Evolutionary conservation across 345 rosid species (phyloP), one percentile per base, ranked within the genome.

Genomic region (Tarenaya hassleriana): DNA sequence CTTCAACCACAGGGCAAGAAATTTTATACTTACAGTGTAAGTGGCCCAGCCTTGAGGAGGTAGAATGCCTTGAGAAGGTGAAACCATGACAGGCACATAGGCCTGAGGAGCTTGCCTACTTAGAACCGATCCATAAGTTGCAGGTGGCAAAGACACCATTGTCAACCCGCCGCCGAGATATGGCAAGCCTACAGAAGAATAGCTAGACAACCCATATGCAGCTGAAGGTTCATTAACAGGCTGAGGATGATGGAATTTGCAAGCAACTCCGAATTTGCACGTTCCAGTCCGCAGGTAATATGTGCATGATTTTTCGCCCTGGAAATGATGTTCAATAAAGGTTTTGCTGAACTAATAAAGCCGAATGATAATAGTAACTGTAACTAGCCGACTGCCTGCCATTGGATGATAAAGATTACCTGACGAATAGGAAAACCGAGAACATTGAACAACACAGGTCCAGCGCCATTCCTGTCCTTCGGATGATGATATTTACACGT

Each of bases 241-340:
- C 63, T 78, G 88, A 27, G 95, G 95, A 69, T 86, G 95, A 67
- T 86, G 82, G 60, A 86, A 86, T 75, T 78, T 86, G 79, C 95
- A 85, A 17, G 87, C 78, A 43, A 69, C 78, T 56, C 87, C 87
- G 57, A 79, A 85, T 70, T 80, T 86, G 56, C 95, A 86, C 0
- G 82, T 45, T 54, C 95, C 91, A 8, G 75, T 82, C 10, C 82
- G 72, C 77, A 83, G 67, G 74, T 83, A 86, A 63, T 69, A 80
- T 33, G 84, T 79, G 56, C 95, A 86, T 37, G 95, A 62, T 71
- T 83, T 86, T 68, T 78, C 86, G 55, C 80, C 84, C 95, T 86
- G 68, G 41, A 53, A 21, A 48, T 18, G 27, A 41, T 27, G 50
- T 37, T 17, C 50, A 54, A 39, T 61, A 17, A 61, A 14, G 38